phyloP scores from a whole-genome alignment of 495 filamentous ascomycete species.

The Cairneyella variabilis region DNA sequence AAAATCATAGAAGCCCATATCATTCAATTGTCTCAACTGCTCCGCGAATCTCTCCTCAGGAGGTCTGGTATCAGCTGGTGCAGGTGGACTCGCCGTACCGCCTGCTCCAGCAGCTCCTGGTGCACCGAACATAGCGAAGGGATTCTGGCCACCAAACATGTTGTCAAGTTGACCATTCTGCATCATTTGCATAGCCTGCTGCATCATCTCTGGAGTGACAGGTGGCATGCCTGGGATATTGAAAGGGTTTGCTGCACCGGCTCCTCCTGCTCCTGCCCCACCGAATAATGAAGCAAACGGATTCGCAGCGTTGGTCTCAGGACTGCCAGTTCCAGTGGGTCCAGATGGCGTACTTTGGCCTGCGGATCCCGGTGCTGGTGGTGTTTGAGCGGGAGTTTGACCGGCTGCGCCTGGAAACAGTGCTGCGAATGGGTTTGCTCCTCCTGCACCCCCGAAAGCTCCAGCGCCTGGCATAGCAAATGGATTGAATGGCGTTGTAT shows the following conservation, averaged over 20 bases:
- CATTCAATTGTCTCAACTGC: conserved; percentile 90
- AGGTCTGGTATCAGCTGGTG: conserved; percentile 73
- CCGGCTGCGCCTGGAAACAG: conserved; percentile 20
- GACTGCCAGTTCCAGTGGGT: conserved; percentile 23
- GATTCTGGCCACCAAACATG: conserved; percentile 35
- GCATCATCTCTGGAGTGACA: conserved; percentile 27
- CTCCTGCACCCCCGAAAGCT: conserved; percentile 39
- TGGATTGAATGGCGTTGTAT: conserved; percentile 28
- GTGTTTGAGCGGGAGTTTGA: conserved; percentile 1
- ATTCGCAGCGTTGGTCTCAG: conserved; percentile 29
- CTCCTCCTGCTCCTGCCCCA: conserved; percentile 33
- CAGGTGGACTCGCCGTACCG: conserved; percentile 36
- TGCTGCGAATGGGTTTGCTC: conserved; percentile 63
- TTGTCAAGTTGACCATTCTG: conserved; percentile 22
- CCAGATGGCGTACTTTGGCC: conserved; percentile 28
- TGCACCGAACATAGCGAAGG: conserved; percentile 10
- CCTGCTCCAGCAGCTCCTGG: conserved; percentile 15
- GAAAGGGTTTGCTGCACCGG: conserved; percentile 35
- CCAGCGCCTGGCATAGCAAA: conserved; percentile 27
- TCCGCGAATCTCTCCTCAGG: conserved; percentile 91
- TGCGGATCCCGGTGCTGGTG: neutral
- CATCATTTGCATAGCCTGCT: conserved; percentile 46
- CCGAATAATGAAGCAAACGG: conserved; percentile 53
- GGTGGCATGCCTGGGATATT: conserved; percentile 26
- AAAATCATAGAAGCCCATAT: conserved; percentile 99